Evolutionary conservation across 192 early-diverging fungal genomes (phyloP).

Genomic region (Geranomyces variabilis): DNA sequence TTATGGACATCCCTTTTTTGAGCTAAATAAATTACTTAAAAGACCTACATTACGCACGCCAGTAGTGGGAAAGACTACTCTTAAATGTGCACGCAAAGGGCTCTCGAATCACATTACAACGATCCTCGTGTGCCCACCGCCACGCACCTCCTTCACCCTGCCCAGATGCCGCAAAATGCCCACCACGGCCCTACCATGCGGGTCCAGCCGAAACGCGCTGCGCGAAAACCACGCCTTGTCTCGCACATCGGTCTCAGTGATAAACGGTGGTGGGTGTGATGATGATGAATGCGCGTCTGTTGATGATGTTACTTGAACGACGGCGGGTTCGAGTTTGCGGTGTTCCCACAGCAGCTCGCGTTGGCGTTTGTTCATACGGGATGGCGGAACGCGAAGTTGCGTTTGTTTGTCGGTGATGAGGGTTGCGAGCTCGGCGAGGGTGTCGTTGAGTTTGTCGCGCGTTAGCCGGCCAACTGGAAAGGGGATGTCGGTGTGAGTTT

Average conservation of each 20-base stretch:
- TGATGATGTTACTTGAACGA: slow-evolving; percentile 34
- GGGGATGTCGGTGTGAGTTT: too few species aligned
- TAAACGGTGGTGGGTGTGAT: slow-evolving; percentile 30
- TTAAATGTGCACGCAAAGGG: too few species aligned
- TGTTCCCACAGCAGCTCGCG: slow-evolving; percentile 53
- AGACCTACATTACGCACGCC: not conserved
- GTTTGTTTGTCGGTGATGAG: slow-evolving; percentile 47
- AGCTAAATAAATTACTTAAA: too few species aligned
- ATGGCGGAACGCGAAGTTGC: slow-evolving; percentile 39
- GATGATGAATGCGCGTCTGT: slow-evolving; percentile 27
- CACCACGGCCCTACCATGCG: slow-evolving; percentile 41
- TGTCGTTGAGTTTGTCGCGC: slow-evolving; percentile 44
- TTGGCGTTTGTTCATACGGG: slow-evolving; percentile 49
- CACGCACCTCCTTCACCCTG: slow-evolving; percentile 52
- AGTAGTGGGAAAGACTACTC: too few species aligned
- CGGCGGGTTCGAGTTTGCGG: slow-evolving; percentile 37
- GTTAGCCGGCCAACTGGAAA: slow-evolving; percentile 42
- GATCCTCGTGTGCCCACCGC: slow-evolving; percentile 51
- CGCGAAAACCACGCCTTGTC: slow-evolving; percentile 32
- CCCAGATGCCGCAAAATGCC: slow-evolving; percentile 47
- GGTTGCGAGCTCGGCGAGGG: slow-evolving; percentile 39
- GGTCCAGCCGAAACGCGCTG: slow-evolving; percentile 44
- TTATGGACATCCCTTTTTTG: too few species aligned
- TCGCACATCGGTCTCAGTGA: slow-evolving; percentile 43
- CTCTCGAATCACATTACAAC: too few species aligned